A percentile compares a stretch with the other conserved stretches of the same genome.
Evolutionary conservation across 1,284 basidiomycete species (phyloP).

Genomic region (Rhizopogon parksii): DNA sequence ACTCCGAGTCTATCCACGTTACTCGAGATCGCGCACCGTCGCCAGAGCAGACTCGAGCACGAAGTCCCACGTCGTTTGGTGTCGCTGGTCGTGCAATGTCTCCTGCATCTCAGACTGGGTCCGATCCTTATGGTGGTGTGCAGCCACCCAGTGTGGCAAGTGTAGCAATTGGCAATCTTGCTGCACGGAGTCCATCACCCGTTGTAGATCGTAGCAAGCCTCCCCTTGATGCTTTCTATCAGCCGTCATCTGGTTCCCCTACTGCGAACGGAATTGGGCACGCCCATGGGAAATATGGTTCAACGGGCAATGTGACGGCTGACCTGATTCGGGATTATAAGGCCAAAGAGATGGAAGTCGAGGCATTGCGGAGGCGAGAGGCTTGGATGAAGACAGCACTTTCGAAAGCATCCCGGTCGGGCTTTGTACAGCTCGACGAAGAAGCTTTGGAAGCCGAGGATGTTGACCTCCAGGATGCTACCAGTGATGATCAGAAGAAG

Average conservation of each 20-base stretch:
- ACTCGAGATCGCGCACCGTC: constrained; percentile 46
- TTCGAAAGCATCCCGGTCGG: constrained; percentile 70
- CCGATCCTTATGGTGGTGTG: constrained; percentile 27
- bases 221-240: constrained; percentile 56
- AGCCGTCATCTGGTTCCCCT: constrained; percentile 41
- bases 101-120: constrained; percentile 33
- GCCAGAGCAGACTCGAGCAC: constrained; percentile 49
- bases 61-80: constrained; percentile 48
- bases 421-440: constrained; percentile 68
- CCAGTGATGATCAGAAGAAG: constrained; percentile 35
- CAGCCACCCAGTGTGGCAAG: constrained; percentile 47
- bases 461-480: constrained; percentile 32
- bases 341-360: constrained; percentile 75
- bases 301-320: constrained; percentile 61
- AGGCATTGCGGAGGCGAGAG: constrained; percentile 72
- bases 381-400: constrained; percentile 85
- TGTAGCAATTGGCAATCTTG: constrained; percentile 41
- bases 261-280: constrained; percentile 28
- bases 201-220: constrained; percentile 45
- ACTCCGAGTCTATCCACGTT: constrained; percentile 22
- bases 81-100: constrained; percentile 48
- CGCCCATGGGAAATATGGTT: constrained; percentile 39
- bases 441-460: constrained; percentile 31
- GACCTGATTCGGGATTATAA: constrained; percentile 76
- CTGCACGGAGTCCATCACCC: constrained; percentile 61